These are phyloP conservation scores for Blastocystis hominis DNA, from an alignment of 352 stramenopile species.

Conservation along the genomic window DNA sequence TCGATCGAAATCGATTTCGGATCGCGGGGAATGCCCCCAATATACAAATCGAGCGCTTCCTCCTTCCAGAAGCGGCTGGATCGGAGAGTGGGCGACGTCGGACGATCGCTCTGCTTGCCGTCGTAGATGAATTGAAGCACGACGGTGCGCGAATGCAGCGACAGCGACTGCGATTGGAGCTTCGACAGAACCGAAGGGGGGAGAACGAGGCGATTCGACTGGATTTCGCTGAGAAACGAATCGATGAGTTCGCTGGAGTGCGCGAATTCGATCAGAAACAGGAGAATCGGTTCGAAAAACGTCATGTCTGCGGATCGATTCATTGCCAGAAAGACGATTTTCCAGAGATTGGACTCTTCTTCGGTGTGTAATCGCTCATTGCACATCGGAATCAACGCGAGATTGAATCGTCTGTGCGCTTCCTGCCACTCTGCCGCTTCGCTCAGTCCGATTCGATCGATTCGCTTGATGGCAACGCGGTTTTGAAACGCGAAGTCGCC, in stretches of 20 bases:
- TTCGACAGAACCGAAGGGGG: background rate
- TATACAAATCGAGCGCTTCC: background rate
- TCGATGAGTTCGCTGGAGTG: background rate
- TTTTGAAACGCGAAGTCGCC: background rate
- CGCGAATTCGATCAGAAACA: background rate
- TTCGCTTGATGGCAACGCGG: background rate
- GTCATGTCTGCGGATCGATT: background rate
- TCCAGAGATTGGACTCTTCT: background rate
- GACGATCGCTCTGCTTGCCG: background rate
- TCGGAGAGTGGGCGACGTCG: background rate
- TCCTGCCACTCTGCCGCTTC: background rate
- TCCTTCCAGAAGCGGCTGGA: background rate
- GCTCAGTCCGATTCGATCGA: background rate
- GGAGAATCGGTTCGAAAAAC: background rate
- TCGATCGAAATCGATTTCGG: background rate
- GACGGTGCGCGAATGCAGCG: background rate
- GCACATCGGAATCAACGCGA: background rate
- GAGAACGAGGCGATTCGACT: background rate
- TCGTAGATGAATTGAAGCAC: background rate
- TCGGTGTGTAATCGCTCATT: background rate
- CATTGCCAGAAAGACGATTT: background rate
- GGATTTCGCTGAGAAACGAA: background rate
- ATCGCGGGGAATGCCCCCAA: background rate
- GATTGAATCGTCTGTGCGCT: background rate
- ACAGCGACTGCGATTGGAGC: background rate